Percentiles rank a stretch among this genome's conserved stretches.
These are phyloP conservation scores for Nadsonia commutata DNA, from an alignment of 1,139 yeast genomes.

Conservation along the genomic window DNA sequence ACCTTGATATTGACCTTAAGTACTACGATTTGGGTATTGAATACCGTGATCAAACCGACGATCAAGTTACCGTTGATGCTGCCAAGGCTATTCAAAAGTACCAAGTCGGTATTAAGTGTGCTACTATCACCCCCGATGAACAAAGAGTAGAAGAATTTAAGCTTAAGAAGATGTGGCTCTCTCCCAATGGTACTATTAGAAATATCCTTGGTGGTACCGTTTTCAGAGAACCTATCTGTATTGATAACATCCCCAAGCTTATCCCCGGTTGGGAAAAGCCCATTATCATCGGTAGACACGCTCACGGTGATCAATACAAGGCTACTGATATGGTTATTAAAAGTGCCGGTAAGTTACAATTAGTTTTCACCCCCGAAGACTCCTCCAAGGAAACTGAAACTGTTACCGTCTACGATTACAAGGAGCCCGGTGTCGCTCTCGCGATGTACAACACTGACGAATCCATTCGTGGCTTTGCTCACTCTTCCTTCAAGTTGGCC, in stretches of 20 bases:
- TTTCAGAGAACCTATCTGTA: constrained; percentile 74
- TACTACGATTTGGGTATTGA: constrained; percentile 67
- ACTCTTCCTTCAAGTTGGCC: constrained; percentile 85
- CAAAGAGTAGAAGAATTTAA: constrained; percentile 64
- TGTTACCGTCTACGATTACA: constrained; percentile 54
- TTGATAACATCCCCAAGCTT: constrained; percentile 60
- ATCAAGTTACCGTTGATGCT: constrained; percentile 61
- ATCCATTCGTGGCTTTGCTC: constrained; percentile 81
- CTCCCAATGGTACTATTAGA: constrained; percentile 79
- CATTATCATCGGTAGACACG: constrained; percentile 77
- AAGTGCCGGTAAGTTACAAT: constrained; percentile 50
- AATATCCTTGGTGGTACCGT: constrained; percentile 77
- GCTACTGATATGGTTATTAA: constrained; percentile 63
- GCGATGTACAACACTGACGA: constrained; percentile 94
- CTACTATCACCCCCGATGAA: constrained; percentile 81
- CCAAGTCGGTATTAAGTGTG: constrained; percentile 77
- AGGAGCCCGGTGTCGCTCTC: constrained; percentile 71
- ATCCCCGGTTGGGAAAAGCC: constrained; percentile 78
- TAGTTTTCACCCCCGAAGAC: constrained; percentile 47
- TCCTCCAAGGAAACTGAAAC: constrained; percentile 41
- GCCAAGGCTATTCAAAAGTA: constrained; percentile 64
- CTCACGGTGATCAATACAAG: constrained; percentile 76
- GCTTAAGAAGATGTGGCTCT: constrained; percentile 75
- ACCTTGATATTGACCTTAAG: constrained; percentile 57
- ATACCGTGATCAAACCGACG: constrained; percentile 61